Percentiles rank a stretch among this genome's conserved stretches.
These are phyloP conservation scores for Circinella umbellata DNA, from an alignment of 371 early-diverging fungal genomes.

Conservation along the genomic window DNA sequence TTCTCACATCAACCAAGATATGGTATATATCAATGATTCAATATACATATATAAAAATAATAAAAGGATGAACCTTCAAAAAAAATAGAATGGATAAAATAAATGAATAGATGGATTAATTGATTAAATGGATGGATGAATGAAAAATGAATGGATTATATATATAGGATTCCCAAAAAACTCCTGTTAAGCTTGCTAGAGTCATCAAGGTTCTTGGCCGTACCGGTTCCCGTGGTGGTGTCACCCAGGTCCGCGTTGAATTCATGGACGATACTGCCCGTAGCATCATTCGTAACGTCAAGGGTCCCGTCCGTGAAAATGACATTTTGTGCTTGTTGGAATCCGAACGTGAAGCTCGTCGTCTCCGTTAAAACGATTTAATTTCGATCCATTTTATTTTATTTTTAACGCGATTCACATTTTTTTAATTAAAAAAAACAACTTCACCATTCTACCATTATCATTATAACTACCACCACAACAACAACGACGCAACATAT, in stretches of 20 bases:
- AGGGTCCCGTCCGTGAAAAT: conserved; percentile 97
- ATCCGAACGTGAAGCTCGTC: conserved; percentile 99
- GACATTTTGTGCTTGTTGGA: conserved; percentile 97
- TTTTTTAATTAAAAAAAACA: not conserved
- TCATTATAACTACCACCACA: too few relatives aligned
- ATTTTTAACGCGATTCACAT: not conserved
- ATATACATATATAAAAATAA: not conserved
- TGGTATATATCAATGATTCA: too few relatives aligned
- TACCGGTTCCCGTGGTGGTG: conserved; percentile 99
- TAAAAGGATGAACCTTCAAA: not conserved
- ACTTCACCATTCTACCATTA: not conserved
- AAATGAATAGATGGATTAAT: conserved; percentile 1
- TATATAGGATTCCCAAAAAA: conserved; percentile 68
- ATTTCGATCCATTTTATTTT: not conserved
- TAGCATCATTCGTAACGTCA: conserved; percentile 98
- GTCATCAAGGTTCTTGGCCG: conserved; percentile 98
- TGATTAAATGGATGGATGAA: not conserved
- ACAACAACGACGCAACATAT: not conserved
- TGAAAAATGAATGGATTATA: not conserved
- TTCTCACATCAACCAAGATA: not conserved
- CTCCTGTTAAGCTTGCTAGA: conserved; percentile 89
- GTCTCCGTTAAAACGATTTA: conserved; percentile 84
- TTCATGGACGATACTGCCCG: conserved; percentile 95
- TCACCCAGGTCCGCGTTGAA: conserved; percentile 99
- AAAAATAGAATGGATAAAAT: conserved; percentile 2